Base-by-base conservation (phyloP, 140 eudicot genomes). In the Stevia rebaudiana region DNA sequence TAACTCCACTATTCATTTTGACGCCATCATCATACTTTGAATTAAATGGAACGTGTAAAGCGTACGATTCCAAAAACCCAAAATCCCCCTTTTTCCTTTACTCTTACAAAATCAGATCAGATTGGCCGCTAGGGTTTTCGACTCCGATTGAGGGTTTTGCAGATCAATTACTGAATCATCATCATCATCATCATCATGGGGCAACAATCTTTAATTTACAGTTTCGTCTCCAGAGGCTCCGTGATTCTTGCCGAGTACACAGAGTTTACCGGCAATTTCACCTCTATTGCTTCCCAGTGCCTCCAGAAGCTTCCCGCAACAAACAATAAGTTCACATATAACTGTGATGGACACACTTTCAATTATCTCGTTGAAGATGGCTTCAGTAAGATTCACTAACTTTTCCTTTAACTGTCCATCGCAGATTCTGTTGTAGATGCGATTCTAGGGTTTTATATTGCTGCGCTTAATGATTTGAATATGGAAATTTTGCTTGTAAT, bases 251-350 rank as follows among this genome's bases (percentile, higher is more conserved):
- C 79, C 0, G 83, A 78, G 70, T 78, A 73, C 58, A 78, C 79
- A 2, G 83, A 73, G 47, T 78, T 78, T 65, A 78, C 83, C 51
- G 83, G 83, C n/a, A 78, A 78, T 55, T 78, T 78, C 72, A 78
- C 75, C 18, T 67, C 76, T 51, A 78, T 78, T 60, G 83, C 83
- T 61, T 67, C 76, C 5, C 83, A 78, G 23, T 78, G 83, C 35
- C 79, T 78, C 59, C 83, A 78, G 79, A 78, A 78, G 72, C 83
- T 78, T 51, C 83, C 83, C 24, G 69, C 76, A 25, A 76, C 86
- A 24, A 81, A 78, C 63, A 81, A 79, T 30, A 76, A 76, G 73
- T 76, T 76, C 33, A 76, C 81, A 1, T 76, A 76, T 63, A 63
- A 70, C 16, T 76, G 81, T 41, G 81, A 76, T 31, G 81, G 81